Evolutionary conservation across 805 yeast genomes (phyloP).

Genomic region (Torulaspora franciscae): DNA sequence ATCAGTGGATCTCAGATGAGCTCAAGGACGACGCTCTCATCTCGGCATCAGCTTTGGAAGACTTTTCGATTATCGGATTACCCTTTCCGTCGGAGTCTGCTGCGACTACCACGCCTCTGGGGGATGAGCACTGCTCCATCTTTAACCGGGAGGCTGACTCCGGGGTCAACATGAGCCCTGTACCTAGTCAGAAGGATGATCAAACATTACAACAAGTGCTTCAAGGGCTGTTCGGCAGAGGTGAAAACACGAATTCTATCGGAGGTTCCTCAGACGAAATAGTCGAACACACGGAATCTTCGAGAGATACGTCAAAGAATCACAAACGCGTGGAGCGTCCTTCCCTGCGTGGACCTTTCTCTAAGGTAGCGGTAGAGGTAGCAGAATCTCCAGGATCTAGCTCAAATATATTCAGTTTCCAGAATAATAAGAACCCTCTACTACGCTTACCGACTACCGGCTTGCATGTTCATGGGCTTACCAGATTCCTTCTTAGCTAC

Average conservation of each 20-base stretch:
- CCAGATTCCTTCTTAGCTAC: slow-evolving; percentile 66
- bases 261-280: background rate
- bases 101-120: slow-evolving; percentile 2
- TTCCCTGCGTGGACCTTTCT: slow-evolving; percentile 20
- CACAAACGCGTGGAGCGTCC: slow-evolving; percentile 7
- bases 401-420: slow-evolving; percentile 12
- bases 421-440: slow-evolving; percentile 19
- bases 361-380: slow-evolving; percentile 22
- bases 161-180: slow-evolving; percentile 14
- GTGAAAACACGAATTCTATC: background rate
- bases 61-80: slow-evolving; percentile 16
- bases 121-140: slow-evolving; percentile 11
- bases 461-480: slow-evolving; percentile 59
- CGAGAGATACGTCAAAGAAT: slow-evolving; percentile 5
- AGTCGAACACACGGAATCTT: background rate
- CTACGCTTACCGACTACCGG: slow-evolving; percentile 55
- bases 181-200: slow-evolving; percentile 1
- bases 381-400: slow-evolving; percentile 20
- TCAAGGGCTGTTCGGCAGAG: slow-evolving; percentile 8
- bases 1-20: slow-evolving; percentile 68
- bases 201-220: slow-evolving; percentile 8
- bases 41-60: slow-evolving; percentile 62
- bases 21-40: slow-evolving; percentile 65
- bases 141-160: slow-evolving; percentile 25
- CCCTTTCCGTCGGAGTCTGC: slow-evolving; percentile 3